Conservation (phyloP, 805 yeast genomes). For the Zygoascus ofunaensis region DNA sequence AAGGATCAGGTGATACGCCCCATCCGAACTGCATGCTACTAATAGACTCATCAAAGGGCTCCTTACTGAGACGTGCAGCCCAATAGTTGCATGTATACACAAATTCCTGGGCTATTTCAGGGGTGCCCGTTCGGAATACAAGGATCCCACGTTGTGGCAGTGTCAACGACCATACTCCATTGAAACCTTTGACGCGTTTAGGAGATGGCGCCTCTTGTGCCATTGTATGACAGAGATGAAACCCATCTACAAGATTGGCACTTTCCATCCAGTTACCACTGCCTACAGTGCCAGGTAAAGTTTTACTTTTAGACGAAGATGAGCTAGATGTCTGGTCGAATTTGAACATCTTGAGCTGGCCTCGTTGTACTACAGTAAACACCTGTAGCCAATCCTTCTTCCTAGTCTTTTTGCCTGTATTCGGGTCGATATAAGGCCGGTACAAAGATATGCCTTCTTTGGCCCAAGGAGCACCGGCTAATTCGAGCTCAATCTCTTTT, state of each 20-base stretch:
- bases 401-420: constrained; percentile 20
- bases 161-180: constrained; percentile 45
- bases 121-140: constrained; percentile 57
- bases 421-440: constrained; percentile 22
- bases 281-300: constrained; percentile 31
- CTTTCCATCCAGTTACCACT: constrained; percentile 64
- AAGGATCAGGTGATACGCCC: constrained; percentile 27
- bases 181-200: constrained; percentile 29
- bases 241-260: constrained; percentile 47
- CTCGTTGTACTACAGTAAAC: constrained; percentile 61
- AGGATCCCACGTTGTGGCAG: constrained; percentile 42
- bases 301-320: constrained; percentile 19
- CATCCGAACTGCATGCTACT: constrained; percentile 78
- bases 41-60: constrained; percentile 63
- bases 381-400: constrained; percentile 37
- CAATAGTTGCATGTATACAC: constrained; percentile 79
- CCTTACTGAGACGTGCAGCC: constrained; percentile 78
- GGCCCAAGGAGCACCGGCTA: constrained; percentile 68
- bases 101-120: constrained; percentile 58
- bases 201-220: constrained; percentile 32
- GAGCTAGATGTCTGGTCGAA: constrained; percentile 29
- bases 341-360: constrained; percentile 51
- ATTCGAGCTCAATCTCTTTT: constrained; percentile 51
- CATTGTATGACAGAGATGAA: constrained; percentile 40
- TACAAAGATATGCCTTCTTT: constrained; percentile 58